Base-by-base conservation (phyloP, 345 rosid species). In the Syzygium aqueum region DNA sequence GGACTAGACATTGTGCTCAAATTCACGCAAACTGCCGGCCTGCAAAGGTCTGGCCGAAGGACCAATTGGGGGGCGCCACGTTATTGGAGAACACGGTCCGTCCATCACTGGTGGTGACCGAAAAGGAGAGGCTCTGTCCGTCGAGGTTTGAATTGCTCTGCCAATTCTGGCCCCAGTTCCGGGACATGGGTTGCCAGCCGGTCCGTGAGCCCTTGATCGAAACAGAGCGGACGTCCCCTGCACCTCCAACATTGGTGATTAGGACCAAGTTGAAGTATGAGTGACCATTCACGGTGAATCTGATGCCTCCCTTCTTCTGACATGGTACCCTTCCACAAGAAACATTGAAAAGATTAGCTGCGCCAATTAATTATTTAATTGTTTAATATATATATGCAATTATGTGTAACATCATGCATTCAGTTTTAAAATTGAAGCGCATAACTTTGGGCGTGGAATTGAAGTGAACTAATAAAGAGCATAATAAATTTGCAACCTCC, bases 121-220 rank as follows among this genome's bases (percentile, higher is more conserved):
- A 91, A 40, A 93, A 94, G 49, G 94, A 93, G 52, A 93, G 90
- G 87, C 91, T 91, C 85, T 94, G 95, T 57, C 94, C 94, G 3
- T 91, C 85, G 1, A 94, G 86, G 7, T 90, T 89, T 56, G 51
- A 52, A 88, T 94, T 93, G 90, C 91, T 91, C 87, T 94, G 95
- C 95, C 94, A 93, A 78, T 94, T 94, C n/a, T 94, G 95, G 2
- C 93, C 96, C 94, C 95, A 94, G 56, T 93, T 94, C 30, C 94
- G 89, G 59, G 94, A 92, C 94, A 94, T 90, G 83, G 90, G 89
- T 77, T 90, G 91, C 95, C 96, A 94, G 1, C 83, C 88, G 2
- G 91, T 93, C 87, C 91, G 93, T 0, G 93, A 91, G 11, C 96
- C 96, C 89, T 91, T 94, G 33, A 94, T 87, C 16, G 92, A 91